A percentile compares a stretch with the other conserved stretches of the same genome.
Evolutionary conservation across 495 filamentous ascomycete genomes (phyloP).

Genomic region (Penicillium samsonianum): DNA sequence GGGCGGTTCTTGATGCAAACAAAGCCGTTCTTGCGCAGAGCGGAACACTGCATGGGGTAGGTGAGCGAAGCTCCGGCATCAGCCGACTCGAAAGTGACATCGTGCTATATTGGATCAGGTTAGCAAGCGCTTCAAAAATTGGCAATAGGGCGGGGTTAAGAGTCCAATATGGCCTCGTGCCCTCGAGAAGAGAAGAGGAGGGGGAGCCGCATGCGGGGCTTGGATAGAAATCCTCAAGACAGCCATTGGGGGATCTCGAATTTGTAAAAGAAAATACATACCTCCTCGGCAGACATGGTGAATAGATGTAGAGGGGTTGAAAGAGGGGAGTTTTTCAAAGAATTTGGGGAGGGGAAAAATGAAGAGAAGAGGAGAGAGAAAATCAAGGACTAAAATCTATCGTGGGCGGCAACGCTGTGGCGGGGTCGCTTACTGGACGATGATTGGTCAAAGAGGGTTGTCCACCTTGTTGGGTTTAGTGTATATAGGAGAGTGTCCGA

Average conservation of each 20-base stretch:
- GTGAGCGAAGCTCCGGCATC: constrained; percentile 93
- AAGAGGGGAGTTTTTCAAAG: constrained; percentile 16
- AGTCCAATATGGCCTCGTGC: constrained; percentile 20
- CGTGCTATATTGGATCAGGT: constrained; percentile 58
- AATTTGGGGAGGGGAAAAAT: constrained; percentile 25
- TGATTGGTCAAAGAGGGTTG: background rate
- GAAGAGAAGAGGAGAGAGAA: constrained; percentile 23
- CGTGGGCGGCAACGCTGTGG: constrained; percentile 20
- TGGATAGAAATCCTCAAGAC: constrained; percentile 16
- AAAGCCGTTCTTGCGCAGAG: constrained; percentile 96
- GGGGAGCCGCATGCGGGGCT: constrained; percentile 43
- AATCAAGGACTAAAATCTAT: constrained; percentile 13
- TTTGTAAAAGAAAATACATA: constrained; percentile 25
- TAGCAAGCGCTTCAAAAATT: constrained; percentile 8
- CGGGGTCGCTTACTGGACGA: constrained; percentile 34
- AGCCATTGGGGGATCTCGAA: constrained; percentile 12
- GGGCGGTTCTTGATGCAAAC: constrained; percentile 98
- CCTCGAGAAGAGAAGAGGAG: constrained; percentile 27
- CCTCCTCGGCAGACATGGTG: constrained; percentile 48
- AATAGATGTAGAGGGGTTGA: constrained; percentile 25
- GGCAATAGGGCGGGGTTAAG: constrained; percentile 1
- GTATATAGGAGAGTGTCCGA: constrained; percentile 11
- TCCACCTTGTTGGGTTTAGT: constrained; percentile 32
- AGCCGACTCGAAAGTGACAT: constrained; percentile 86
- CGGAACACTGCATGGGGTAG: constrained; percentile 98